Evolutionary conservation across 441 rosid species (phyloP).

Genomic region (Croton setiger): DNA sequence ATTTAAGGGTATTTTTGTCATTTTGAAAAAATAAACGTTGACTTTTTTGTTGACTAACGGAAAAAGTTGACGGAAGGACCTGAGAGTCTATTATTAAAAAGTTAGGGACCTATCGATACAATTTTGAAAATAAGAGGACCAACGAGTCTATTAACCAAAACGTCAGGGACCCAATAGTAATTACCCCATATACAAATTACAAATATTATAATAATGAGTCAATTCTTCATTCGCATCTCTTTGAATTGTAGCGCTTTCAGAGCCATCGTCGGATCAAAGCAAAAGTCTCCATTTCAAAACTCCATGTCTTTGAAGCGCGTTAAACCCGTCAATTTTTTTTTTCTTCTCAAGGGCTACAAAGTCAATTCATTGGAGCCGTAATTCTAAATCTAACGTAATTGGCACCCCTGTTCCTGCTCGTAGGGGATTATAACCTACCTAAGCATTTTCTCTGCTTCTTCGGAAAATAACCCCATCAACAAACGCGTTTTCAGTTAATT

Average conservation of each 20-base stretch:
- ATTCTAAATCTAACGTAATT: background rate
- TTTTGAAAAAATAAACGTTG: no score
- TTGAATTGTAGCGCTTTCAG: background rate
- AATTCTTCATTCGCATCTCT: background rate
- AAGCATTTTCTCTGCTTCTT: background rate
- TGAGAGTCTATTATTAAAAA: no score
- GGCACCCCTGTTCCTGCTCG: background rate
- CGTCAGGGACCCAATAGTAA: no score
- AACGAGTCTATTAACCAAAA: no score
- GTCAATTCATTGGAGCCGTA: background rate
- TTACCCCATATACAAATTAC: no score
- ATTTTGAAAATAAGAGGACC: no score
- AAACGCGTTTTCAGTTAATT: background rate
- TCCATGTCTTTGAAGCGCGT: background rate
- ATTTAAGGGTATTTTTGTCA: no score
- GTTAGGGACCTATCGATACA: no score
- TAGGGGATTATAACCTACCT: background rate
- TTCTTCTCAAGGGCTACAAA: background rate
- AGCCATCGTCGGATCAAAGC: background rate
- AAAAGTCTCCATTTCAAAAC: background rate
- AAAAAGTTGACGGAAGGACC: no score
- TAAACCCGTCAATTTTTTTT: background rate
- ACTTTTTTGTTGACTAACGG: no score
- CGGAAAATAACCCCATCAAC: constrained; percentile 4
- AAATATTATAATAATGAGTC: no score